Evolutionary conservation across 441 rosid species (phyloP).

Genomic region (Theobroma grandiflorum): DNA sequence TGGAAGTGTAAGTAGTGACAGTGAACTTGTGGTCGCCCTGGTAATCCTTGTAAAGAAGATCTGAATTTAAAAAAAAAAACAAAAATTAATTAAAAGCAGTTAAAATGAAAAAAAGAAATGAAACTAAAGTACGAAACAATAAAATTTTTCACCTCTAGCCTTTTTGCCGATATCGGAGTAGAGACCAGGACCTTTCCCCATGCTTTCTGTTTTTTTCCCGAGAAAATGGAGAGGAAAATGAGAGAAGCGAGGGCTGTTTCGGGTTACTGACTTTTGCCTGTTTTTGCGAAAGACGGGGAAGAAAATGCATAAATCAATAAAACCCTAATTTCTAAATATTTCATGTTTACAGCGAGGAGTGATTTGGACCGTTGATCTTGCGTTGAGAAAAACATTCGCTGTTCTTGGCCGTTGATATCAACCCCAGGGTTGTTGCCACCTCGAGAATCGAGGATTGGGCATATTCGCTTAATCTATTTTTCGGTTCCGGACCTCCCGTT

Average conservation of each 20-base stretch:
- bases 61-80: slow-evolving; percentile 38
- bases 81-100: neutral
- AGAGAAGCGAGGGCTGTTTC: neutral
- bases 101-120: neutral
- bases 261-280: neutral
- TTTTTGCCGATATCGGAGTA: slow-evolving; percentile 93
- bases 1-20: slow-evolving; percentile 76
- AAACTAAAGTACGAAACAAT: neutral
- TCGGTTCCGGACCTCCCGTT: neutral
- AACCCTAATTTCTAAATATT: neutral
- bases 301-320: neutral
- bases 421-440: neutral
- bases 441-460: neutral
- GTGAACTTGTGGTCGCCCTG: slow-evolving; percentile 90
- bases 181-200: slow-evolving; percentile 98
- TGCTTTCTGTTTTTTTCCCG: slow-evolving; percentile 43
- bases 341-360: neutral
- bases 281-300: neutral
- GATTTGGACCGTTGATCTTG: neutral
- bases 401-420: neutral
- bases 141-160: slow-evolving; percentile 66
- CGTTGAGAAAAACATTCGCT: neutral
- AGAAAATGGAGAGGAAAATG: slow-evolving; percentile 28
- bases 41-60: slow-evolving; percentile 91
- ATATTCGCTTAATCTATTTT: neutral